Evolutionary conservation across 2,329 filamentous ascomycete genomes (phyloP), one percentile per base, ranked within the genome.

Genomic region (Fusarium nelsonii): DNA sequence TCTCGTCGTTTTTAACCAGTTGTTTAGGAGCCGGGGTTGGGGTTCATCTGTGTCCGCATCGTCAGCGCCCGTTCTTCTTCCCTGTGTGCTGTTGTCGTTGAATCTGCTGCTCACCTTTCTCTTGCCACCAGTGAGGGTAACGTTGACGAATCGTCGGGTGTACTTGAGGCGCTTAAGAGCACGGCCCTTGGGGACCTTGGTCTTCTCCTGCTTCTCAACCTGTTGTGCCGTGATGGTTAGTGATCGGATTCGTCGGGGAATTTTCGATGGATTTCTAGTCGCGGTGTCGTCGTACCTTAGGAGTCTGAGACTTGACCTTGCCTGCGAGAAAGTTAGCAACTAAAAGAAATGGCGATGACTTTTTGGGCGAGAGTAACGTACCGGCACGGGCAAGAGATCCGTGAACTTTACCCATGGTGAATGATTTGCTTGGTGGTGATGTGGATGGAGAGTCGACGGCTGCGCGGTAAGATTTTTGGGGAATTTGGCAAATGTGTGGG

Each of bases 61-160:
- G 75, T 78, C 73, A 79, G 76, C 58, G 44, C 54, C 57, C 51
- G 44, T 23, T 14, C 36, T 58, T 26, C 18, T 39, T 23, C 34
- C 34, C 18, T 23, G 8, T 39, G 1, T 50, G 18, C 23, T 33
- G 41, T 10, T 18, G 15, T 18, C 16, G 20, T 30, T 52, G 37
- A 18, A 28, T 67, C 58, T 66, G 73, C 85, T 80, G 73, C 85
- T 80, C 84, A 96, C 93, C 93, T 97, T 97, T 85, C 95, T 89
- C 94, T 98, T 98, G 87, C 95, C 95, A 84, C 94, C 94, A 75
- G 94, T 97, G 85, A 97, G 89, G 80, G 93, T 96, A 81, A 98
- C 94, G 86, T 98, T 97, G 77, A 98, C 94, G 88, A 98, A 98
- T 80, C 95, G 94, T 83, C 95, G 92, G 78, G 93, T 97, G 90